Base-by-base conservation (phyloP, 345 rosid genomes). In the Euphorbia lathyris region DNA sequence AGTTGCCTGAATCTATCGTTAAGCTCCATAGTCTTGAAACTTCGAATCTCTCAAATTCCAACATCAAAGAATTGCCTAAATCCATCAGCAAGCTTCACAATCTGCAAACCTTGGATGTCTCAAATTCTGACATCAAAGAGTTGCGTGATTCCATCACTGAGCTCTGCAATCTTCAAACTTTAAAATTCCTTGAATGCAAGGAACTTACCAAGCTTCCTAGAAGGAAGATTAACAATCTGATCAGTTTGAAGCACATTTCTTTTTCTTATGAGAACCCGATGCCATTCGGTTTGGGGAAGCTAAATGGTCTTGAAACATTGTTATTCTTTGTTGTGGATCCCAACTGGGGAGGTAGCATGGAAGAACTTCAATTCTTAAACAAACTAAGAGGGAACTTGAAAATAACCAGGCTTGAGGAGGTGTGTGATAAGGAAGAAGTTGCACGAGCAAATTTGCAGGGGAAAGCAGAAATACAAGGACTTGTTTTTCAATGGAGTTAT, bases 71-170 rank as follows among this genome's bases (percentile, higher is more conserved):
- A 40, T 40, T 40, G 43, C 38, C 38, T 34, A 7, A 34, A 34
- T 34, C 38, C 38, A 34, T 34, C 38, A 34, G 7, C 38, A 34
- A 34, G 38, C 38, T 34, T 7, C 38, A 34, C 38, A 34, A 34
- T 2, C 38, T 34, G 4, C 38, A 34, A 7, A 34, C 38, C 7
- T 34, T 34, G 38, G 69, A 76, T 25, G 43, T 76, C 12, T 68
- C 80, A 12, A 1, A 9, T 4, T 67, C 70, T 50, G 0, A 0
- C 0, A 68, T 68, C 22, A 3, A 5, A 14, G 32, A 1, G 10
- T 34, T 77, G 0, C 74, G 70, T 0, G 36, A 40, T 7, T 72
- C 66, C 27, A 26, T 68, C 29, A 47, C 47, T 7, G 34, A 58
- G 14, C 66, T 77, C 29, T 68, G 48, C 36, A 50, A 11, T 9